These are phyloP conservation scores for Pseudonectria buxi DNA, from an alignment of 2,329 filamentous ascomycete genomes.

Conservation along the genomic window DNA sequence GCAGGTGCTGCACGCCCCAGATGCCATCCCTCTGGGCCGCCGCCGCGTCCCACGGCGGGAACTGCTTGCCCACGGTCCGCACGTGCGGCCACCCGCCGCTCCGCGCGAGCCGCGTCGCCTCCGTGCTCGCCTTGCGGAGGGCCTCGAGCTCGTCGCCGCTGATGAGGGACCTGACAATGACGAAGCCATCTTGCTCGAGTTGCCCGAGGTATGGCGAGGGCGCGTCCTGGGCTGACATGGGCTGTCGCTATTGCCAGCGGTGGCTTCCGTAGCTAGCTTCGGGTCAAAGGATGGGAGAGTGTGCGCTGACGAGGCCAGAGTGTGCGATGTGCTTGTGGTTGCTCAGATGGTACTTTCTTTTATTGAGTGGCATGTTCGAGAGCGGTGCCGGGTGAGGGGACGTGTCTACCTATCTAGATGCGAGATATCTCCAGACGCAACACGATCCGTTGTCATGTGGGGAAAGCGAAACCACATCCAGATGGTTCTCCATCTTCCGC, in stretches of 20 bases:
- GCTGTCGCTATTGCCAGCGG: no score
- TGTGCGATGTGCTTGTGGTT: no score
- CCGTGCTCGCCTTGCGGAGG: conserved; percentile 53
- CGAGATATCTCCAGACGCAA: no score
- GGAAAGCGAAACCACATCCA: conserved; percentile 9
- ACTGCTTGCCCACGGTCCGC: conserved; percentile 81
- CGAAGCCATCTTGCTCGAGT: conserved; percentile 68
- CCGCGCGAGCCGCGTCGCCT: conserved; percentile 56
- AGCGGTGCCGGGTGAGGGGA: no score
- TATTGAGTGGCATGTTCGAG: no score
- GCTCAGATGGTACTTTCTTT: no score
- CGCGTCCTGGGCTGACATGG: conserved; percentile 11
- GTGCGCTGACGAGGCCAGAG: no score
- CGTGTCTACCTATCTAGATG: no score
- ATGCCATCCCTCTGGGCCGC: conserved; percentile 56
- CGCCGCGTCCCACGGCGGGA: conserved; percentile 72
- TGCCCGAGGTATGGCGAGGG: conserved; percentile 29
- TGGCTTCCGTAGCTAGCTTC: no score
- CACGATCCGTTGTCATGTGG: conserved; percentile 16
- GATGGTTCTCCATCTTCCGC: no score
- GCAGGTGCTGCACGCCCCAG: conserved; percentile 83
- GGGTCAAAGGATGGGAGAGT: no score
- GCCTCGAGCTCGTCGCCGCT: conserved; percentile 44
- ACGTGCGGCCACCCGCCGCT: conserved; percentile 73
- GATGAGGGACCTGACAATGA: conserved; percentile 62